Conservation (phyloP, 345 rosid species). For the Boechera divaricarpa region DNA sequence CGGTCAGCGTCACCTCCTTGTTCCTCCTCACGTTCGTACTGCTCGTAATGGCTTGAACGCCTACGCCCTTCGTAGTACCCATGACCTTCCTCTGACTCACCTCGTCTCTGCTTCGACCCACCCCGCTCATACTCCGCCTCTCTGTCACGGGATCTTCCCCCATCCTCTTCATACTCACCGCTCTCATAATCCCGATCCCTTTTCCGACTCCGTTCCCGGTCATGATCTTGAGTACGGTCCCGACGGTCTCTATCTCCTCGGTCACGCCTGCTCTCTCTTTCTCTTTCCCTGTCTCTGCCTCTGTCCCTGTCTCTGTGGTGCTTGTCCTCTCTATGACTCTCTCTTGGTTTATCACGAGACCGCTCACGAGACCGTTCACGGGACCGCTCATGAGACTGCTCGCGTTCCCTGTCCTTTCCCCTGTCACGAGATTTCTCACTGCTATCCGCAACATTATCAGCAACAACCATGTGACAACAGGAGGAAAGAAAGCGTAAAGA, state of each 20-base stretch:
- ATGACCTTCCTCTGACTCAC: constrained; percentile 60
- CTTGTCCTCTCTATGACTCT: constrained; percentile 87
- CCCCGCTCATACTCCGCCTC: constrained; percentile 64
- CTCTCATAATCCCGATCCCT: constrained; percentile 61
- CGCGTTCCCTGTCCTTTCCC: constrained; percentile 50
- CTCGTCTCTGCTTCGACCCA: constrained; percentile 64
- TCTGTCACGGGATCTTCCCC: constrained; percentile 65
- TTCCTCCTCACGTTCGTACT: constrained; percentile 58
- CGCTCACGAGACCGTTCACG: constrained; percentile 76
- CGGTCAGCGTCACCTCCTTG: constrained; percentile 62
- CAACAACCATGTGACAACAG: constrained; percentile 1
- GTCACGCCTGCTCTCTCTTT: constrained; percentile 59
- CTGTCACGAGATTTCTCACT: constrained; percentile 74
- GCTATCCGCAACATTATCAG: constrained; percentile 46
- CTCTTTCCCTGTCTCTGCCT: constrained; percentile 69
- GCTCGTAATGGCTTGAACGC: constrained; percentile 54
- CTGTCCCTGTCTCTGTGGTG: constrained; percentile 82
- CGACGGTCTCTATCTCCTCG: constrained; percentile 52
- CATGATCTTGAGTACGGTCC: constrained; percentile 61
- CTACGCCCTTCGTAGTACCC: constrained; percentile 56
- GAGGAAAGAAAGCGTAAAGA: background rate
- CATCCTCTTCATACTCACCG: constrained; percentile 58
- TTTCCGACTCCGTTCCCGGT: constrained; percentile 48
- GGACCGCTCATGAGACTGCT: constrained; percentile 67
- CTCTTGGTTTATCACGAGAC: constrained; percentile 83